Percentiles rank a stretch among this genome's conserved stretches.
Conservation (phyloP, 2,329 filamentous ascomycete genomes). For the Cercospora zeae-maydis region DNA sequence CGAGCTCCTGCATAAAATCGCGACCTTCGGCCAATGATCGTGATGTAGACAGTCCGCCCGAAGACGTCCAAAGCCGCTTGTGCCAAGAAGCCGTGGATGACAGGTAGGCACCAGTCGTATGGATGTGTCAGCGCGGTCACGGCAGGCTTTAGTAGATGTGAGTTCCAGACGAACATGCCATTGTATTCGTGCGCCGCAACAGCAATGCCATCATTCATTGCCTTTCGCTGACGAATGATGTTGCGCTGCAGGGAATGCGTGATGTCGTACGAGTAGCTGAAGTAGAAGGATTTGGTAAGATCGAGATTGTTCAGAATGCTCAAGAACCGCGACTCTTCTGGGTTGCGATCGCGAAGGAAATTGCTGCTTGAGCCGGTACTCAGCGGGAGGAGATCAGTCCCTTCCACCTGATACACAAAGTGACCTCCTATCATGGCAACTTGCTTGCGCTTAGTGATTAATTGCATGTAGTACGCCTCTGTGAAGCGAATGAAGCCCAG, state of each 20-base stretch:
- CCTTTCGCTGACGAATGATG: slow-evolving; percentile 73
- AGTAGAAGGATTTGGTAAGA: slow-evolving; percentile 88
- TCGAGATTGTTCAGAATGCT: slow-evolving; percentile 88
- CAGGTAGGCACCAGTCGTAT: slow-evolving; percentile 92
- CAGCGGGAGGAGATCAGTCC: slow-evolving; percentile 84
- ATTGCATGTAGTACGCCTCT: slow-evolving; percentile 91
- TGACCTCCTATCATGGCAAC: slow-evolving; percentile 95
- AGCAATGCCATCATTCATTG: slow-evolving; percentile 61
- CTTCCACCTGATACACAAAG: slow-evolving; percentile 92
- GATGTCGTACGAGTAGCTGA: slow-evolving; percentile 97
- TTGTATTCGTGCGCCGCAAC: slow-evolving; percentile 65
- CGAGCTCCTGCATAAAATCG: slow-evolving; percentile 90
- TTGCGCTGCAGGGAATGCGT: slow-evolving; percentile 91
- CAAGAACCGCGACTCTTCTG: slow-evolving; percentile 85
- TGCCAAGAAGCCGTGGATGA: slow-evolving; percentile 94
- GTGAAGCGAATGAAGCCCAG: slow-evolving; percentile 96
- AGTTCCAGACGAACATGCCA: slow-evolving; percentile 98
- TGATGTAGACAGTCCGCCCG: slow-evolving; percentile 83
- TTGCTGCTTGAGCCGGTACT: slow-evolving; percentile 65
- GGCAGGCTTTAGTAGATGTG: slow-evolving; percentile 78
- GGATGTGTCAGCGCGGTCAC: slow-evolving; percentile 67
- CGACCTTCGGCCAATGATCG: slow-evolving; percentile 87
- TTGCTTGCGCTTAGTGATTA: slow-evolving; percentile 93
- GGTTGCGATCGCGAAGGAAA: slow-evolving; percentile 74
- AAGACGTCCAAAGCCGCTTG: slow-evolving; percentile 75